phyloP scores from a whole-genome alignment of 371 early-diverging fungal genomes.

The Mucor velutinosus region DNA sequence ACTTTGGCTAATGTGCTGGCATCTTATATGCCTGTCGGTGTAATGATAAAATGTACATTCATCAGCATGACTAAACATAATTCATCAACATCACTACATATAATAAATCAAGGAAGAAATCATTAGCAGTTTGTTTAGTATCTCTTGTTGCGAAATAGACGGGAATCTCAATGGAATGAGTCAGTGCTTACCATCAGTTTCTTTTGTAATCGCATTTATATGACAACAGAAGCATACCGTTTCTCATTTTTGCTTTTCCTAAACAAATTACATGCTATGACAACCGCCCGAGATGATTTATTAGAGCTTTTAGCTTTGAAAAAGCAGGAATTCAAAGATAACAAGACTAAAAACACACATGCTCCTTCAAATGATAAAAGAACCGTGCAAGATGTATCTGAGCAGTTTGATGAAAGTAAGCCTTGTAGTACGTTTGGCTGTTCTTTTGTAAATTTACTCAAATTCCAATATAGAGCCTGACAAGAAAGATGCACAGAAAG shows the following conservation, averaged over 20 bases:
- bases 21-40: too few species aligned
- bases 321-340: not conserved
- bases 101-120: too few species aligned
- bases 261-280: not conserved
- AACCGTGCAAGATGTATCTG: not conserved
- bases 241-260: not conserved
- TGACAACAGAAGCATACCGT: not conserved
- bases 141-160: slow-evolving; percentile 5
- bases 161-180: slow-evolving; percentile 13
- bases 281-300: not conserved
- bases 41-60: too few species aligned
- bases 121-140: too few species aligned
- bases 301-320: not conserved
- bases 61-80: too few species aligned
- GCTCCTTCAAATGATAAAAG: not conserved
- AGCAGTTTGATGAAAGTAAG: not conserved
- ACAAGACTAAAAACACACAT: not conserved
- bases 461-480: too few species aligned
- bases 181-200: not conserved
- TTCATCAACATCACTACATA: too few species aligned
- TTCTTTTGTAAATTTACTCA: too few species aligned
- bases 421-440: too few species aligned
- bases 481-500: not conserved
- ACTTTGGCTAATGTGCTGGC: too few species aligned
- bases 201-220: not conserved